Base-by-base conservation (phyloP, 2,329 filamentous ascomycete species). In the Sphaerostilbella broomeana region DNA sequence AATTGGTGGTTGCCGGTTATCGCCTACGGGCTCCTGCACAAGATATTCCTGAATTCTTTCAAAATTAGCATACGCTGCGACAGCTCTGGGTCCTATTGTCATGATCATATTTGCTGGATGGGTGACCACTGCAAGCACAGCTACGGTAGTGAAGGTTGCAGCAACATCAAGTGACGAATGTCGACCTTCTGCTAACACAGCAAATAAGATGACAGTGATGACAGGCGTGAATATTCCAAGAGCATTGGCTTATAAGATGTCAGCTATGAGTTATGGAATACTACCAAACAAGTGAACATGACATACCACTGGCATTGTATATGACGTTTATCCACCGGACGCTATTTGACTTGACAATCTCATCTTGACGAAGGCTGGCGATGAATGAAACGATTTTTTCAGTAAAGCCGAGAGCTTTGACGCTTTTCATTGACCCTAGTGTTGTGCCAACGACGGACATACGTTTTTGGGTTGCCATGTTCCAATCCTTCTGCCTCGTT, bases 21-120 rank as follows among this genome's bases (percentile, higher is more conserved):
- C 40, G 12, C 13, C 18, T 5, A 29, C 24, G 4, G 40, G 19
- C 16, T 45, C 41, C 20, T 48, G 45, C 1, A 59, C 47, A 2
- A 67, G 40, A 28, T 56, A 67, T 1, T 32, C 29, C 34, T 67
- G 62, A 4, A 68, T 64, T 11, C 61, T 53, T 11, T 62, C 57
- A 33, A 65, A 63, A 15, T 54, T 56, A 0, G 63, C 47, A 5
- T 60, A 51, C 0, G 58, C 51, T 0, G 55, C 56, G 0, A 65
- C 47, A 0, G 48, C 53, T 4, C 54, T 51, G 0, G 64, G 64
- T 1, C 65, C 40, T 13, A 63, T 57, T 0, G 64, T 64, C 63
- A 67, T 65, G 13, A 68, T 48, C 61, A 67, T 67, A 35, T 67
- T 68, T 6, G 64, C 63, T 0, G 64, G 63, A 18, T 66, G 59